phyloP scores from a whole-genome alignment of 352 stramenopile genomes.

The Pythium utonaiense region DNA sequence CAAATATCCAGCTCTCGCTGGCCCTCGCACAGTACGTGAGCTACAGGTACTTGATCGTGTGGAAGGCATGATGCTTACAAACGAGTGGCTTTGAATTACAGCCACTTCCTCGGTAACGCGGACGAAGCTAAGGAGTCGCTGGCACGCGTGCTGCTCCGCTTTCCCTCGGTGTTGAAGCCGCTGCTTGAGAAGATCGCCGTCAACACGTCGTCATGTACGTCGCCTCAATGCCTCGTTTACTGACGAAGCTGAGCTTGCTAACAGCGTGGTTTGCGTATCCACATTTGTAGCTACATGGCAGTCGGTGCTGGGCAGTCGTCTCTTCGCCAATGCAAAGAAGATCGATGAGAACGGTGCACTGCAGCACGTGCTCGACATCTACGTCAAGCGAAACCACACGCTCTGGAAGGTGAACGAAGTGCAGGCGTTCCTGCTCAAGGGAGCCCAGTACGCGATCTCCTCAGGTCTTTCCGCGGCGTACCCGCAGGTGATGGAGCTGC shows the following conservation, averaged over 20 bases:
- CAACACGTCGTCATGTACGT: constrained; percentile 60
- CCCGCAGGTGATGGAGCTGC: constrained; percentile 56
- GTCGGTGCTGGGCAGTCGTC: constrained; percentile 58
- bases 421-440: constrained; percentile 61
- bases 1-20: constrained; percentile 74
- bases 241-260: not conserved
- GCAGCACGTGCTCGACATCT: constrained; percentile 78
- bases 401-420: constrained; percentile 84
- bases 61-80: not conserved
- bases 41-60: not conserved
- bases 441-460: constrained; percentile 59
- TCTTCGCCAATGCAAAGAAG: constrained; percentile 72
- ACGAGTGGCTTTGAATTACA: constrained; percentile 20
- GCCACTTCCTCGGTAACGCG: constrained; percentile 62
- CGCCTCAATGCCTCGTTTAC: not conserved
- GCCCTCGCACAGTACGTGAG: constrained; percentile 61
- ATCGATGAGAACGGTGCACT: constrained; percentile 56
- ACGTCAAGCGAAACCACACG: constrained; percentile 70
- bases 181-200: constrained; percentile 73
- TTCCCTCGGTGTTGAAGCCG: constrained; percentile 65
- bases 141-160: constrained; percentile 55
- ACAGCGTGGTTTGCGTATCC: not conserved
- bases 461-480: constrained; percentile 49
- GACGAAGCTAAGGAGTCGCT: constrained; percentile 57
- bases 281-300: constrained; percentile 54